Conservation (phyloP, 257 asterid species). For the Solanum piurae region DNA sequence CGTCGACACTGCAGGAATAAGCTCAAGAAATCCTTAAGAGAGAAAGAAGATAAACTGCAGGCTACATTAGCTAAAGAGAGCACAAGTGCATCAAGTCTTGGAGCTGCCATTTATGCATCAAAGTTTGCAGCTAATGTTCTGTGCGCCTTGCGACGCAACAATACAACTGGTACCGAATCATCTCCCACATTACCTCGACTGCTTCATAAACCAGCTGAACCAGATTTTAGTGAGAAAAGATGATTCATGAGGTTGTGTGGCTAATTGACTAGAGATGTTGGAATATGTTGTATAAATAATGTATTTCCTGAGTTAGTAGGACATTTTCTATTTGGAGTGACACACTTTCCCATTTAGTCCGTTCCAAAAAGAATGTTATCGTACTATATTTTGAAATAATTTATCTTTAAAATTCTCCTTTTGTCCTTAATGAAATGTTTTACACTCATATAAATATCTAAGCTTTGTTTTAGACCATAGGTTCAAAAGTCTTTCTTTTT, state of each 20-base stretch:
- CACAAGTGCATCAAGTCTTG: constrained; percentile 22
- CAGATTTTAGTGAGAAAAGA: constrained; percentile 23
- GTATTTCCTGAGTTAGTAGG: not conserved
- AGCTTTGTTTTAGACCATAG: too few relatives aligned
- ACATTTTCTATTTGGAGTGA: too few relatives aligned
- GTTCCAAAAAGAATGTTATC: too few relatives aligned
- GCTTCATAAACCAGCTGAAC: constrained; percentile 59
- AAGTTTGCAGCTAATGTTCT: constrained; percentile 41
- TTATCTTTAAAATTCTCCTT: too few relatives aligned
- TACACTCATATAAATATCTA: too few relatives aligned
- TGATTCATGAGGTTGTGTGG: not conserved
- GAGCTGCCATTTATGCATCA: constrained; percentile 40
- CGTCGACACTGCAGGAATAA: constrained; percentile 37
- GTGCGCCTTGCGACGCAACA: not conserved
- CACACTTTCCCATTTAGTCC: too few relatives aligned
- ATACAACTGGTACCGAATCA: not conserved
- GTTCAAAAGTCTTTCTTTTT: too few relatives aligned
- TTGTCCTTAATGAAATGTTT: not conserved
- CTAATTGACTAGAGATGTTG: not conserved
- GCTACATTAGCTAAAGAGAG: constrained; percentile 12
- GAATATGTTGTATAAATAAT: not conserved
- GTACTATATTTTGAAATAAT: not conserved
- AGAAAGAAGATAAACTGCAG: constrained; percentile 31
- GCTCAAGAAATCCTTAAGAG: constrained; percentile 23
- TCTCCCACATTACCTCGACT: constrained; percentile 29